Evolutionary conservation across 441 rosid genomes (phyloP).

Genomic region (Corymbia calophylla): DNA sequence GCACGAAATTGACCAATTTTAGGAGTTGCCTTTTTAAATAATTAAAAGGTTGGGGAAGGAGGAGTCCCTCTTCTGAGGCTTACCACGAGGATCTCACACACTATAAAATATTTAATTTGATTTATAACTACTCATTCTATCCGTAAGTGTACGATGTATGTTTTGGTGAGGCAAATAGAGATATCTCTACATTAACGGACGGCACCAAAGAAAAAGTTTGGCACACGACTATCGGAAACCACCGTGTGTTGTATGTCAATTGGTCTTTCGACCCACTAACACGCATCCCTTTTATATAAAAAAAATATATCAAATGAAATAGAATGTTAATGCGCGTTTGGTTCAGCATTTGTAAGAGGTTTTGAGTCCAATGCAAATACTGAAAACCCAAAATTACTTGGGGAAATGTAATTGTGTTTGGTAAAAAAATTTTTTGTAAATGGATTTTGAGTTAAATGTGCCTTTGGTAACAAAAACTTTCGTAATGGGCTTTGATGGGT

Average conservation of each 20-base stretch:
- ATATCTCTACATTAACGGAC: neutral
- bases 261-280: fast-evolving
- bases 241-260: fast-evolving
- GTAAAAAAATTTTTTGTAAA: too few relatives aligned
- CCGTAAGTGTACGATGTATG: neutral
- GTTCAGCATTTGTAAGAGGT: too few relatives aligned
- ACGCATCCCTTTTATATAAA: fast-evolving
- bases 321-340: too few relatives aligned
- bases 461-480: too few relatives aligned
- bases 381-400: too few relatives aligned
- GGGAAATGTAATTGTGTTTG: too few relatives aligned
- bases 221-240: fast-evolving
- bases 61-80: neutral
- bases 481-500: too few relatives aligned
- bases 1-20: neutral
- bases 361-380: too few relatives aligned
- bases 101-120: neutral
- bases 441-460: too few relatives aligned
- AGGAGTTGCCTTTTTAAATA: neutral
- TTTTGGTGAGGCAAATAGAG: neutral
- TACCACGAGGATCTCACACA: fast-evolving
- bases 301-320: too few relatives aligned
- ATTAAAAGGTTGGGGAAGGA: neutral
- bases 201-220: fast-evolving
- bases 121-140: neutral